These are phyloP conservation scores for Proteromonas lacertae DNA, from an alignment of 352 stramenopile genomes.

Conservation along the genomic window DNA sequence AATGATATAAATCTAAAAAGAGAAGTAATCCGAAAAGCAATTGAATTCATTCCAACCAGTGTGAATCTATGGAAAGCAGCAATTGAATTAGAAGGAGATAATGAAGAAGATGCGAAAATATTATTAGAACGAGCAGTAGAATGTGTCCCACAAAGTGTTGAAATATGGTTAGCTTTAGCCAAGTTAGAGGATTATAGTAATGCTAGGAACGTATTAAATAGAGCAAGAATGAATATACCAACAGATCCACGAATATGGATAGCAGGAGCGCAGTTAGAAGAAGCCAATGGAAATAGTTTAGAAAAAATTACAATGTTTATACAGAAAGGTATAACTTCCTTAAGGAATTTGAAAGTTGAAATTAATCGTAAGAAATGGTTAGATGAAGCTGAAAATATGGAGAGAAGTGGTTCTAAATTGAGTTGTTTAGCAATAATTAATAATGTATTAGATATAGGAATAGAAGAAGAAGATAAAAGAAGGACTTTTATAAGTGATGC, in stretches of 20 bases:
- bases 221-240: constrained; percentile 46
- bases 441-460: constrained; percentile 54
- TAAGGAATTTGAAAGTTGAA: constrained; percentile 40
- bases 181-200: constrained; percentile 90
- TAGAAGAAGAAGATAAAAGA: constrained; percentile 72
- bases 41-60: constrained; percentile 81
- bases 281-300: constrained; percentile 60
- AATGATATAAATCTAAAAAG: constrained; percentile 43
- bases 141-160: constrained; percentile 74
- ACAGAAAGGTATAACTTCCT: constrained; percentile 26
- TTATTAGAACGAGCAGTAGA: constrained; percentile 81
- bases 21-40: constrained; percentile 22
- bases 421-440: constrained; percentile 72
- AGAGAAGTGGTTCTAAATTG: constrained; percentile 40
- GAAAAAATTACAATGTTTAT: constrained; percentile 40
- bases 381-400: constrained; percentile 66
- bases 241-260: constrained; percentile 90
- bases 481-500: constrained; percentile 85
- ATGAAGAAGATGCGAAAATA: constrained; percentile 59
- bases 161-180: constrained; percentile 89
- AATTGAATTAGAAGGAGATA: constrained; percentile 71
- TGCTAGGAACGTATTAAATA: constrained; percentile 77
- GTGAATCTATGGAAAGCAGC: constrained; percentile 91
- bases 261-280: constrained; percentile 85
- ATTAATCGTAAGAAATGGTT: constrained; percentile 77